Conservation (phyloP, 495 filamentous ascomycete genomes). For the Xylaria sp. region DNA sequence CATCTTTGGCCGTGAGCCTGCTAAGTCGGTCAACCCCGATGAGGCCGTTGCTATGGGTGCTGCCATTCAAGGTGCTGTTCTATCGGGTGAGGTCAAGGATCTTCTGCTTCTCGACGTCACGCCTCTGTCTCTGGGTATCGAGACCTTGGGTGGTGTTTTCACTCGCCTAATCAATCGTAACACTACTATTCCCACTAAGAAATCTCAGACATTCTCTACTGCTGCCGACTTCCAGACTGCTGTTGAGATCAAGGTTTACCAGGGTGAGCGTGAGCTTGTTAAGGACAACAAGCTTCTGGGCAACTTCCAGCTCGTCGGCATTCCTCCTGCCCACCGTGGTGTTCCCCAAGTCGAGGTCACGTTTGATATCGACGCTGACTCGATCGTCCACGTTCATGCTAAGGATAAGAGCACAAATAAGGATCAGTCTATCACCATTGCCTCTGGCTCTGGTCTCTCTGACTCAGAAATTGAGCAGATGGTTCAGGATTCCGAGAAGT, state of each 20-base stretch:
- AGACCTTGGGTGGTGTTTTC: slow-evolving; percentile 99
- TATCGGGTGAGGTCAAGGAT: slow-evolving; percentile 96
- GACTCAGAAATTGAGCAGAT: slow-evolving; percentile 93
- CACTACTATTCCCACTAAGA: slow-evolving; percentile 99
- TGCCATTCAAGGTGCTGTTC: slow-evolving; percentile 96
- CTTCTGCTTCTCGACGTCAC: slow-evolving; percentile 96
- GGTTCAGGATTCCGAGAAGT: slow-evolving; percentile 98
- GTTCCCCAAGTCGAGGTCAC: slow-evolving; percentile 98
- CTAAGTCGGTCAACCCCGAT: slow-evolving; percentile 99
- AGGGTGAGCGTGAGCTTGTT: slow-evolving; percentile 99
- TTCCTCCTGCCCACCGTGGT: slow-evolving; percentile 96
- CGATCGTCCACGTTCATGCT: slow-evolving; percentile 97
- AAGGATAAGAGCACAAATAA: slow-evolving; percentile 99
- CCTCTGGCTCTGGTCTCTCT: slow-evolving; percentile 96
- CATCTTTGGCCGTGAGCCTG: slow-evolving; percentile 97
- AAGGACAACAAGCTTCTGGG: slow-evolving; percentile 98
- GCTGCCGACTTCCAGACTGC: slow-evolving; percentile 99
- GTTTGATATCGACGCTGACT: slow-evolving; percentile 99
- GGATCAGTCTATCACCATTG: slow-evolving; percentile 99
- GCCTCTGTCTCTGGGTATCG: slow-evolving; percentile 97
- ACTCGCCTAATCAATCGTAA: slow-evolving; percentile 99
- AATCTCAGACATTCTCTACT: slow-evolving; percentile 98
- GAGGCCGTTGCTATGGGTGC: slow-evolving; percentile 99
- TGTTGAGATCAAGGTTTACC: slow-evolving; percentile 99
- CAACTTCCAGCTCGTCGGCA: slow-evolving; percentile 99